A percentile compares a stretch with the other conserved stretches of the same genome.
Conservation (phyloP, 1,139 yeast species). For the Yamadazyma dushanensis region DNA sequence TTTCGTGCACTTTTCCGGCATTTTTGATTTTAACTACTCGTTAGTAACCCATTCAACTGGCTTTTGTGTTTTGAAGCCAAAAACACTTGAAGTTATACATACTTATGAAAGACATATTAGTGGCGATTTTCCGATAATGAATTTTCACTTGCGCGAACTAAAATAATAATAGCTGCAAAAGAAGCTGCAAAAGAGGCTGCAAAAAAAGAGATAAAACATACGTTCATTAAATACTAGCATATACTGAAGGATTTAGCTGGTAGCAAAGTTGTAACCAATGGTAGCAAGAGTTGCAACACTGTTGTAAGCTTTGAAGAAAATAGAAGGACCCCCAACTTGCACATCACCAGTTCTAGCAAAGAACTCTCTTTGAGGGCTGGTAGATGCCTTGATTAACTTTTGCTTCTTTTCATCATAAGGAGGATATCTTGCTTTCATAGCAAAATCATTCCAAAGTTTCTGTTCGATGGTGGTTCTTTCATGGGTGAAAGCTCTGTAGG, state of each 20-base stretch:
- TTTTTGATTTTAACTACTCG: constrained; percentile 55
- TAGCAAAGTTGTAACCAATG: constrained; percentile 15
- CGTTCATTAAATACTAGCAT: not conserved
- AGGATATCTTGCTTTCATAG: constrained; percentile 65
- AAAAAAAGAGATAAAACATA: not conserved
- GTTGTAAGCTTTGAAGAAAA: constrained; percentile 34
- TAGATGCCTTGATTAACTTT: constrained; percentile 21
- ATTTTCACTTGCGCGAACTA: not conserved
- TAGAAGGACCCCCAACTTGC: constrained; percentile 34
- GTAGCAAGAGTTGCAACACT: constrained; percentile 21
- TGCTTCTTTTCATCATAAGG: constrained; percentile 51
- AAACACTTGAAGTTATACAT: constrained; percentile 7
- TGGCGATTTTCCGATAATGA: constrained; percentile 2
- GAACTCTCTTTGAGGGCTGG: constrained; percentile 30
- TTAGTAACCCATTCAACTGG: too few relatives aligned
- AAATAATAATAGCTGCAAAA: not conserved
- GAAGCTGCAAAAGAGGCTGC: not conserved
- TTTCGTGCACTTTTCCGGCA: constrained; percentile 78
- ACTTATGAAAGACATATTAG: constrained; percentile 10
- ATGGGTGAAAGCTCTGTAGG: constrained; percentile 76
- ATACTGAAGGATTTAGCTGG: too few relatives aligned
- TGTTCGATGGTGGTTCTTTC: constrained; percentile 69
- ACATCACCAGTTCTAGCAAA: constrained; percentile 39
- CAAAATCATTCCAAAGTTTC: constrained; percentile 63
- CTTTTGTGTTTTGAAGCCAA: too few relatives aligned